Evolutionary conservation across 129 eudicot genomes (phyloP).

Genomic region (Ambrosia artemisiifolia): DNA sequence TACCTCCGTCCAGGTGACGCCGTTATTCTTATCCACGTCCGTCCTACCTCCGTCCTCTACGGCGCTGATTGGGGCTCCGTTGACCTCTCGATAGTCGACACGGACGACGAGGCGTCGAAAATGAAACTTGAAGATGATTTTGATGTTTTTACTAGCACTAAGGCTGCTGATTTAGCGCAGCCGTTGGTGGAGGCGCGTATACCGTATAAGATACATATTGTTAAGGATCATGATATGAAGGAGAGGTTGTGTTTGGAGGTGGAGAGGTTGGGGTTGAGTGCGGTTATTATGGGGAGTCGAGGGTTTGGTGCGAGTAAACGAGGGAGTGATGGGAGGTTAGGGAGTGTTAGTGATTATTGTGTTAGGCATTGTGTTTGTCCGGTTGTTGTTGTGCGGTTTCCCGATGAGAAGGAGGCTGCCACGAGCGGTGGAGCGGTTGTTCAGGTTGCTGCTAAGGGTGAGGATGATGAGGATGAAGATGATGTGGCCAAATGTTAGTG

Average conservation of each 20-base stretch:
- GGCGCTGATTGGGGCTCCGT: constrained; percentile 48
- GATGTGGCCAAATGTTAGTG: background rate
- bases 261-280: constrained; percentile 52
- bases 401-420: constrained; percentile 21
- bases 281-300: constrained; percentile 56
- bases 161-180: constrained; percentile 36
- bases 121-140: constrained; percentile 43
- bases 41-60: constrained; percentile 53
- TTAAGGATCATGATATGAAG: constrained; percentile 59
- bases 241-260: constrained; percentile 58
- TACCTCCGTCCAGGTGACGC: constrained; percentile 43
- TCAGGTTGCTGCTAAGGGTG: background rate
- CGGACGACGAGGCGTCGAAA: constrained; percentile 3
- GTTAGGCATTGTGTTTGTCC: constrained; percentile 62
- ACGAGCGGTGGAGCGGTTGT: background rate
- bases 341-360: constrained; percentile 65
- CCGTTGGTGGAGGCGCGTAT: constrained; percentile 42
- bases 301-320: constrained; percentile 48
- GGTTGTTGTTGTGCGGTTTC: constrained; percentile 53
- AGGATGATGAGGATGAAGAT: background rate
- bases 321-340: constrained; percentile 36
- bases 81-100: constrained; percentile 7
- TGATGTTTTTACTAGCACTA: constrained; percentile 37
- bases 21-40: constrained; percentile 44
- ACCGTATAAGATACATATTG: constrained; percentile 51